A percentile compares a stretch with the other conserved stretches of the same genome.
phyloP scores from a whole-genome alignment of 2,329 filamentous ascomycete species.

The Dothideomycetes sp. region DNA sequence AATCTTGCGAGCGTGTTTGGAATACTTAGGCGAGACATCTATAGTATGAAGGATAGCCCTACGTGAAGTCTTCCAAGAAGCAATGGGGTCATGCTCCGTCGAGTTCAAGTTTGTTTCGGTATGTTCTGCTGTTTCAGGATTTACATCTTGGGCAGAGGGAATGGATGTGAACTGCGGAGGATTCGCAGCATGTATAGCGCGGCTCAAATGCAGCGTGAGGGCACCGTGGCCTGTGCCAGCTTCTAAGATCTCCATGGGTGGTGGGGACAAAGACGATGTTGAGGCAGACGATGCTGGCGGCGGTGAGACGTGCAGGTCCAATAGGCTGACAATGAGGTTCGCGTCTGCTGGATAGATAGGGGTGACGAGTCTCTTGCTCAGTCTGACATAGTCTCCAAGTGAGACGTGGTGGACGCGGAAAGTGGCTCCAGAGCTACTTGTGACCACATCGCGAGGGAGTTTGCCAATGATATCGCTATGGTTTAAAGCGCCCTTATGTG shows the following conservation, averaged over 20 bases:
- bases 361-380: conserved; percentile 61
- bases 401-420: conserved; percentile 54
- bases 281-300: too few relatives aligned
- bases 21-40: conserved; percentile 53
- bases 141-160: conserved; percentile 16
- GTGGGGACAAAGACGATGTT: too few relatives aligned
- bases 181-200: conserved; percentile 67
- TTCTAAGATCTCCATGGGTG: conserved; percentile 63
- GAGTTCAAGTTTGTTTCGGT: conserved; percentile 15
- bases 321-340: conserved; percentile 60
- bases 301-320: conserved; percentile 57
- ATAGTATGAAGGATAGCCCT: conserved; percentile 65
- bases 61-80: conserved; percentile 35
- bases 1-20: conserved; percentile 51
- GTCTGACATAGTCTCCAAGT: conserved; percentile 60
- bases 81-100: conserved; percentile 11
- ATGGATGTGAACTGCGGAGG: conserved; percentile 24
- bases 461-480: conserved; percentile 55
- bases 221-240: conserved; percentile 79
- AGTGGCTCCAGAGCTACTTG: conserved; percentile 35
- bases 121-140: conserved; percentile 15
- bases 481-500: conserved; percentile 37
- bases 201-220: conserved; percentile 62
- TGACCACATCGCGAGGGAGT: conserved; percentile 46
- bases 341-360: conserved; percentile 71